Evolutionary conservation across 129 eudicot species (phyloP), one percentile per base, ranked within the genome.

Genomic region (Flaveria linearis): DNA sequence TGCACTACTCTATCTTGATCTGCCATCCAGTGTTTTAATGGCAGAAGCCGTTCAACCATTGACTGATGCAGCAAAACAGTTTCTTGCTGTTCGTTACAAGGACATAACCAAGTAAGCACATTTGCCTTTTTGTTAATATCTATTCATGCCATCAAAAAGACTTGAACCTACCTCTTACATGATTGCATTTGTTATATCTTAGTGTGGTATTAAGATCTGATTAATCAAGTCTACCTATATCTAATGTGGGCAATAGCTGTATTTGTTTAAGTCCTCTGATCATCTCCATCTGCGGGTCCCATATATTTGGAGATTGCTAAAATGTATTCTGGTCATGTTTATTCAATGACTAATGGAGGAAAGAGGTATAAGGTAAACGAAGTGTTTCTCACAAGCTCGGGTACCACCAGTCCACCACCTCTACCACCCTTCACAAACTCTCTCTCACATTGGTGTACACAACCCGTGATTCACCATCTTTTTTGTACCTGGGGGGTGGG

Each of bases 31-130:
- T 72, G 87, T 89, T 45, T 80, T 87, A 45, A 89, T 89, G 96
- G 91, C 88, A 62, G 96, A 87, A 20, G 96, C 96, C 2, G 96
- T 89, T 79, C 88, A 87, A 73, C 96, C 89, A 22, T 79, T 89
- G 81, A 89, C 96, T n/a, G 96, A 89, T 72, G 83, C 96, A 39
- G 96, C 96, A 53, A 87, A 85, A 69, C 85, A 87, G 47, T 89
- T 87, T 83, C 84, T 89, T 47, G 96, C 90, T 79, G 90, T 73
- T 17, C 89, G 89, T 25, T 89, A 89, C 79, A 89, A 83, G 77
- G 96, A 89, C 51, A 85, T 89, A 72, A 75, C 90, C 76, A 89
- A 87, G 96, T 89, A 81, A 83, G 88, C 57, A 52, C 63, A 25
- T 15, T 56, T 57, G 12, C 46, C 46, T 23, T 28, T 13, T 47